phyloP scores from a whole-genome alignment of 441 rosid genomes.

The Pelargonium australe region DNA sequence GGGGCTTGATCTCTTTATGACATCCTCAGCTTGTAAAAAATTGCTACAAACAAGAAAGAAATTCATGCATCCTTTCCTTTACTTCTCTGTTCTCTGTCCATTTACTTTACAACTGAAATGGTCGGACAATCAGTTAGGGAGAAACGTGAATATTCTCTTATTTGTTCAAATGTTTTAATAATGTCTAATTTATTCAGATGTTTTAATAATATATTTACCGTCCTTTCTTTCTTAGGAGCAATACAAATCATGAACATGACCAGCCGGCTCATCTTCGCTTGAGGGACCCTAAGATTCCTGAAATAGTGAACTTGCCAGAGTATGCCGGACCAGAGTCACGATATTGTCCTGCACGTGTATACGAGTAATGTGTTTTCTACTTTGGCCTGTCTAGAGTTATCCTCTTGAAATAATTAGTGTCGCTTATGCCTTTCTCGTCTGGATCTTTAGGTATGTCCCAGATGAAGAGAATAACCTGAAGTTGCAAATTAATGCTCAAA shows the following conservation, averaged over 20 bases:
- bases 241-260: conserved; percentile 89
- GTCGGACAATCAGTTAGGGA: too few relatives aligned
- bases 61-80: too few relatives aligned
- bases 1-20: too few relatives aligned
- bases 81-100: too few relatives aligned
- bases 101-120: too few relatives aligned
- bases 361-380: conserved; percentile 51
- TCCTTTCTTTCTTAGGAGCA: conserved; percentile 57
- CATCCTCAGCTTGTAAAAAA: too few relatives aligned
- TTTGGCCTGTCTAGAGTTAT: conserved; percentile 1
- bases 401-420: neutral
- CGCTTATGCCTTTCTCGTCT: neutral
- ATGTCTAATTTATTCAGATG: neutral
- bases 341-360: conserved; percentile 95
- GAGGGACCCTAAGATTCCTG: conserved; percentile 61
- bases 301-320: conserved; percentile 62
- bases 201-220: conserved; percentile 9
- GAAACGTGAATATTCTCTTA: neutral
- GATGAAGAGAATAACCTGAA: conserved; percentile 59
- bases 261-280: conserved; percentile 82
- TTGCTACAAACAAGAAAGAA: too few relatives aligned
- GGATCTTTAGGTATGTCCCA: conserved; percentile 47
- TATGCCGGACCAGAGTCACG: conserved; percentile 84
- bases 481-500: conserved; percentile 89
- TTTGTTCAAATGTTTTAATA: neutral